These are phyloP conservation scores for Terfezia claveryi DNA, from an alignment of 495 filamentous ascomycete genomes.

Conservation along the genomic window DNA sequence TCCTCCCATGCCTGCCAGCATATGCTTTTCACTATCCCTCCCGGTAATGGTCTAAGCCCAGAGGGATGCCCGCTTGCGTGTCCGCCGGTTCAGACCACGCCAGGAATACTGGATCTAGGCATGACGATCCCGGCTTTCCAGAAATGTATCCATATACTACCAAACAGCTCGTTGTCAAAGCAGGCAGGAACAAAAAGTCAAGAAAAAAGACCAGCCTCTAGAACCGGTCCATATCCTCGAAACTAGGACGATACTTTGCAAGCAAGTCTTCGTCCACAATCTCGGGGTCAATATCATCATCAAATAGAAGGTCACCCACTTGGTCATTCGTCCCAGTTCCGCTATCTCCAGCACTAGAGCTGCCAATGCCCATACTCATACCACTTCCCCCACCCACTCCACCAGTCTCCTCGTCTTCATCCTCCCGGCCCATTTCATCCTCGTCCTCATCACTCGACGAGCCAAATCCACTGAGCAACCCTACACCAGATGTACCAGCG, in stretches of 20 bases:
- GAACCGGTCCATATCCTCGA: background rate
- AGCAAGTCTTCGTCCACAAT: background rate
- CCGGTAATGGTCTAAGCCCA: no score
- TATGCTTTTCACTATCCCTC: no score
- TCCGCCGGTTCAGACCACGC: no score
- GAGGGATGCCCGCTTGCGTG: no score
- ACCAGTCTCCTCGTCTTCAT: constrained; percentile 36
- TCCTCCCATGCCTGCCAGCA: no score
- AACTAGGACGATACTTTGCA: background rate
- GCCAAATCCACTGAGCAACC: constrained; percentile 74
- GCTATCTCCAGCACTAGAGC: background rate
- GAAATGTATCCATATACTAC: no score
- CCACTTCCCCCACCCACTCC: background rate
- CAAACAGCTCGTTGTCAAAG: no score
- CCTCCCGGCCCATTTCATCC: constrained; percentile 79
- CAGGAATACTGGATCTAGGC: no score
- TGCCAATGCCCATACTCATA: background rate
- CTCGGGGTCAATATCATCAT: constrained; percentile 24
- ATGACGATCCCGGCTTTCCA: no score
- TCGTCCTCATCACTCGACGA: constrained; percentile 93
- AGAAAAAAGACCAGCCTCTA: no score
- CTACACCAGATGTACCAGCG: constrained; percentile 37
- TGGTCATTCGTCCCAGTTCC: constrained; percentile 24
- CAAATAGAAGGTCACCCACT: constrained; percentile 41
- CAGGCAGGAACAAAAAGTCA: no score